Evolutionary conservation across 2,329 filamentous ascomycete species (phyloP), one percentile per base, ranked within the genome.

Genomic region (Aspergillus quadricinctus): DNA sequence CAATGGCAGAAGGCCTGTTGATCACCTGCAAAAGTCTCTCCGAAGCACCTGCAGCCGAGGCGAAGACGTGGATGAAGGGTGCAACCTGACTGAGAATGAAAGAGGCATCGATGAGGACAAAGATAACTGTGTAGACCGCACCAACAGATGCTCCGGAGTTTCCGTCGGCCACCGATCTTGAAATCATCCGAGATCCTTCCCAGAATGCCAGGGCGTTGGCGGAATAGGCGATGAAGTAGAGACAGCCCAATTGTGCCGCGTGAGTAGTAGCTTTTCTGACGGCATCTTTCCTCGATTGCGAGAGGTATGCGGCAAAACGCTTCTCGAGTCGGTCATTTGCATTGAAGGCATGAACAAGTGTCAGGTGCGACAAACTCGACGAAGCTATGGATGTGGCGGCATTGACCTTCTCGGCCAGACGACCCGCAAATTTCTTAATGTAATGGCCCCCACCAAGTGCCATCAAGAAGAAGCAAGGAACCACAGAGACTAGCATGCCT

Each of bases 171-270:
- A 70, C 63, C 3, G 66, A 63, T 29, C 61, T 72, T 7, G 78
- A 77, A 49, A 86, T 81, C 60, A 80, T 79, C 35, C 75, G 77
- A 54, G 83, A 83, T 45, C 86, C 86, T 65, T 87, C 81, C 84
- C 84, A 88, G 67, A 86, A 88, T 0, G 86, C 84, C 17, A 89
- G 73, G 0, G 83, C 84, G 66, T 88, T 88, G 4, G 83, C 83
- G 1, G 83, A 80, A 61, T 86, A 88, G 4, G 84, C 83, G 61
- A 89, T 82, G 60, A 89, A 88, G 67, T 87, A 88, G 3, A 88
- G 72, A 14, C 81, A 69, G 1, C 85, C 85, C 8, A 83, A 77
- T 66, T 87, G 84, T 0, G 81, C 66, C 1, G 81, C 86, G 37
- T 80, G 77, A 1, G 79, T 76, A 3, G 79, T 69, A 0, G 83